These are phyloP conservation scores for Diospyros lotus DNA, from an alignment of 148 eudicot species.

Conservation along the genomic window DNA sequence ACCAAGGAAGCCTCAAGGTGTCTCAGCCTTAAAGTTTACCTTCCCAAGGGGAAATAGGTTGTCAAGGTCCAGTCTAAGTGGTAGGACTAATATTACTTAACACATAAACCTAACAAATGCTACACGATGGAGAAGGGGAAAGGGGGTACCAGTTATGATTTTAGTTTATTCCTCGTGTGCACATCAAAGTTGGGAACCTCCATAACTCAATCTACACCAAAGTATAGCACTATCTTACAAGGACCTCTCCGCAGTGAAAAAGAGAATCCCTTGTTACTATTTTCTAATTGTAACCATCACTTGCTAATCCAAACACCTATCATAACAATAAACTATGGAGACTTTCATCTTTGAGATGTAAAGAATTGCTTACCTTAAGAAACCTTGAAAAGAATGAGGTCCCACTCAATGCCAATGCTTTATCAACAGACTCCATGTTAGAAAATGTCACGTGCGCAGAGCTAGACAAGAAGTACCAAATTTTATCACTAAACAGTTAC, in stretches of 20 bases:
- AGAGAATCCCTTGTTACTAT: not conserved
- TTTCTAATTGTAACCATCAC: not conserved
- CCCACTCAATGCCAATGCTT: slow-evolving; percentile 40
- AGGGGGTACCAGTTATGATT: not conserved
- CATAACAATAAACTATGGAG: not conserved
- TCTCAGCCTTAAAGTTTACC: too few species aligned
- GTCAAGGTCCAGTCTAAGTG: too few species aligned
- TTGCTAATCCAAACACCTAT: too few species aligned
- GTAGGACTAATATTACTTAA: too few species aligned
- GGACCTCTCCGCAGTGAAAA: not conserved
- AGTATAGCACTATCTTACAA: not conserved
- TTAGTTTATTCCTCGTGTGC: not conserved
- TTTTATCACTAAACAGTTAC: not conserved
- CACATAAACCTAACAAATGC: too few species aligned
- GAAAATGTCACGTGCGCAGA: slow-evolving; percentile 50
- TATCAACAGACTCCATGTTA: slow-evolving; percentile 39
- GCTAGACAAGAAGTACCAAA: slow-evolving; percentile 18
- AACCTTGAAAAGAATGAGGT: slow-evolving; percentile 40
- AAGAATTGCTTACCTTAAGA: slow-evolving; percentile 25
- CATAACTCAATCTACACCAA: not conserved
- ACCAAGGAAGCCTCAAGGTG: too few species aligned
- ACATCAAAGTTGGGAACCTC: not conserved
- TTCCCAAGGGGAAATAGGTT: too few species aligned
- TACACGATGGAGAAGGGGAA: not conserved
- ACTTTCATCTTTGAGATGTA: not conserved